Evolutionary conservation across 225 moss, liverwort and hornwort genomes (phyloP).

Genomic region (Pleurozium schreberi): DNA sequence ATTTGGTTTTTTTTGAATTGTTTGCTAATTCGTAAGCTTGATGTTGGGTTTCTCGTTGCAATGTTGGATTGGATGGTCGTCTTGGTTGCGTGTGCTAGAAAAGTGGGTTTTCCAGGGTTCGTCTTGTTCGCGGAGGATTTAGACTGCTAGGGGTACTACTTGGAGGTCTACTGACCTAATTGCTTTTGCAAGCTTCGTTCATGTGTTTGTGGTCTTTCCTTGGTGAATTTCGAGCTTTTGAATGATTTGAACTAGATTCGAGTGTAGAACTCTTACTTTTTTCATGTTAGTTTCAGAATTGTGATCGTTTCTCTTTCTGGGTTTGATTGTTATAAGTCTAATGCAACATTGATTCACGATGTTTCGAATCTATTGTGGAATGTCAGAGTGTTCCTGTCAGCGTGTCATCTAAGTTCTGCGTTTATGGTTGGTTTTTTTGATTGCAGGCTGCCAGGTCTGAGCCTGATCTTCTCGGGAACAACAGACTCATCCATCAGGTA

Average conservation of each 20-base stretch:
- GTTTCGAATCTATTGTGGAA: neutral
- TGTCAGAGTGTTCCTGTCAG: neutral
- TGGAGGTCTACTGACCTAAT: neutral
- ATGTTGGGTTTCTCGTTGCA: neutral
- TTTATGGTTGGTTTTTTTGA: neutral
- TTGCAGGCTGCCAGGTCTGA: constrained; percentile 37
- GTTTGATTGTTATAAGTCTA: neutral
- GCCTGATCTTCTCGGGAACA: constrained; percentile 33
- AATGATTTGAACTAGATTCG: neutral
- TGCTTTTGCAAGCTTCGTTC: neutral
- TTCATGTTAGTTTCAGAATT: neutral
- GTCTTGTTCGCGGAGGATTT: neutral
- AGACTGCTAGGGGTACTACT: neutral
- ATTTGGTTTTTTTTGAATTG: neutral
- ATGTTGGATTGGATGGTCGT: neutral
- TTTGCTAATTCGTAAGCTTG: neutral
- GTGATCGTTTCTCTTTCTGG: neutral
- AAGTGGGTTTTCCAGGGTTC: neutral
- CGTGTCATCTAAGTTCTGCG: neutral
- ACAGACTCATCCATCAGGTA: constrained; percentile 45
- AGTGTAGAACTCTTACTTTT: neutral
- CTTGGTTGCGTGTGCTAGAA: neutral
- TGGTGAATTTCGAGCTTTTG: neutral
- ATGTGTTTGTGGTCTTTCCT: neutral
- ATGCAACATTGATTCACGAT: neutral